Evolutionary conservation across 257 asterid species (phyloP), one percentile per base, ranked within the genome.

Genomic region (Leptodermis oblonga): DNA sequence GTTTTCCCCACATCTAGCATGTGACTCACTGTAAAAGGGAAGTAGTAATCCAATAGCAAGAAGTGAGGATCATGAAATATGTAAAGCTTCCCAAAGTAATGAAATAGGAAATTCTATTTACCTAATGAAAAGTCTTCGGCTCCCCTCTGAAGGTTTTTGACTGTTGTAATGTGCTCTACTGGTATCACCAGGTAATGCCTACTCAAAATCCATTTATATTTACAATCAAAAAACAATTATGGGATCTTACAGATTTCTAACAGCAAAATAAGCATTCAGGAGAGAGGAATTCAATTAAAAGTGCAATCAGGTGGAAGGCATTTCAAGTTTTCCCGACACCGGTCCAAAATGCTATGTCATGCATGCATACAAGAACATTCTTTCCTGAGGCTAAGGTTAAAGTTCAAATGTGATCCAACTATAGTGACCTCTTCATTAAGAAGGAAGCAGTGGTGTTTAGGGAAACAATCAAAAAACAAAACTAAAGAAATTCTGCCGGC

Each of bases 131-230:
- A 85, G 80, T 92, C 96, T 70, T 85, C 85, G 0, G 84, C 45
- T 65, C 83, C 77, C 77, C 82, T 75, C 69, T 67, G 72, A 56
- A 92, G 96, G 67, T 87, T 77, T 43, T 80, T 84, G 17, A 87
- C 96, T 0, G 99, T 90, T 30, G 96, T 85, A 76, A 90, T 85
- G 85, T 93, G 99, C 76, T 83, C 82, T 75, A 77, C 71, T 62
- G 97, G 88, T 80, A 93, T 86, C 74, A 89, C 97, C 86, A 90
- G 83, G 87, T 93, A 93, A 80, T 90, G 99, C 92, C 91, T 90
- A 71, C 73, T 69, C 70, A 46, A 33, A 41, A 22, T 70, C 17
- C 30, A 73, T 5, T 33, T 39, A 11, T 23, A 39, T 4, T 15
- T 7, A 13, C 14, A 42, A 53, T 65, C 23, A 70, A 30, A 59